A percentile compares a stretch with the other conserved stretches of the same genome.
Evolutionary conservation across 2,329 filamentous ascomycete species (phyloP).

Genomic region (Beauveria scarabaeidicola): DNA sequence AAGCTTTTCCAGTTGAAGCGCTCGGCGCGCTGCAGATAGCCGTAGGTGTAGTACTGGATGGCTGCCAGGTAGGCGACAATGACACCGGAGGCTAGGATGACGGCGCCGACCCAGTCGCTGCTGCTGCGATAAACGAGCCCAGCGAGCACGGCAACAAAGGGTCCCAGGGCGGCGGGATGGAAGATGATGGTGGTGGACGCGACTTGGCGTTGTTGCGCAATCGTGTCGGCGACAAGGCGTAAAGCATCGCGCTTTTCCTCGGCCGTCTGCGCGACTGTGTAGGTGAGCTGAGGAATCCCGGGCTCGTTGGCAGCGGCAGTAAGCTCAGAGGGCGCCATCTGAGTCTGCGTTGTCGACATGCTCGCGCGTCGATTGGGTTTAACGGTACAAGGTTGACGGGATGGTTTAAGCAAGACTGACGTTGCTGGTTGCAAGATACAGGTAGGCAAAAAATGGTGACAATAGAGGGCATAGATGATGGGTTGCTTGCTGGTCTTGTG

Average conservation of each 20-base stretch:
- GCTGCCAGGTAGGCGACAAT: conserved; percentile 54
- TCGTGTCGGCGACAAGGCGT: conserved; percentile 67
- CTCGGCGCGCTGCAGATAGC: conserved; percentile 58
- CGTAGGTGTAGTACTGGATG: conserved; percentile 50
- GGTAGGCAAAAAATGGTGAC: neutral
- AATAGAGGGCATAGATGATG: neutral
- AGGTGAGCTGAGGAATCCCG: conserved; percentile 50
- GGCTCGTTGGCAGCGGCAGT: neutral
- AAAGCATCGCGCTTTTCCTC: conserved; percentile 59
- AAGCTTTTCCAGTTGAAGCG: conserved; percentile 55
- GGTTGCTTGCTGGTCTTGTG: neutral
- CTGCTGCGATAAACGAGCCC: conserved; percentile 29
- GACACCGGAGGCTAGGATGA: conserved; percentile 49
- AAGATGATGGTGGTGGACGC: conserved; percentile 56
- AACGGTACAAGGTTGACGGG: neutral
- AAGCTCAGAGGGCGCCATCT: neutral
- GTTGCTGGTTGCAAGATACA: neutral
- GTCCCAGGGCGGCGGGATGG: conserved; percentile 45
- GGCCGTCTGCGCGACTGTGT: conserved; percentile 42
- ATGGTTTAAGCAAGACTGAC: neutral
- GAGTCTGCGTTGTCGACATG: conserved; percentile 2
- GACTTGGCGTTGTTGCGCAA: conserved; percentile 71
- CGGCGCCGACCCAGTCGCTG: conserved; percentile 45
- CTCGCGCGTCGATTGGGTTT: neutral
- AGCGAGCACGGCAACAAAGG: conserved; percentile 31